These are phyloP conservation scores for Aureobasidium sp. DNA, from an alignment of 2,329 filamentous ascomycete species.

Conservation along the genomic window DNA sequence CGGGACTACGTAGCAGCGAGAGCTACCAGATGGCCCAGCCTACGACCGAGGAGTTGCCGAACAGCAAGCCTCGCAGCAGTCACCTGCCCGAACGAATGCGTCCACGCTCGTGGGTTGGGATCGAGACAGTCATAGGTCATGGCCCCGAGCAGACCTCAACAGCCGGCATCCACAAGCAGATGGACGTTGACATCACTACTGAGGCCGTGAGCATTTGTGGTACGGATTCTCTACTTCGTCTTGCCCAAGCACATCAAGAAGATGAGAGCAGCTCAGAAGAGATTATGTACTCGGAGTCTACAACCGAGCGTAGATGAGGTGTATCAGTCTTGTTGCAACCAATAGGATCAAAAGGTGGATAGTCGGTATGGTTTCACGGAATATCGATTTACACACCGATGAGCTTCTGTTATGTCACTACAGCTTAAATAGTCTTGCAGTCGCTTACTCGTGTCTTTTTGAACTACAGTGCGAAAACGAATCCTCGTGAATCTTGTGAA, in stretches of 20 bases:
- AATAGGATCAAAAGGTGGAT: background rate
- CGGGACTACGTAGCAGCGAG: background rate
- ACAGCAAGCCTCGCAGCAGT: background rate
- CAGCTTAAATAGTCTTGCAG: no score
- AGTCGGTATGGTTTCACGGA: background rate
- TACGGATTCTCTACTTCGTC: slow-evolving; percentile 9
- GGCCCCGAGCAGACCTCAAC: background rate
- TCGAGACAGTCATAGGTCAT: slow-evolving; percentile 4
- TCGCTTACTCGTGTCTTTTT: no score
- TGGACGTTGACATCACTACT: slow-evolving; percentile 13
- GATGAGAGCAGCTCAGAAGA: background rate
- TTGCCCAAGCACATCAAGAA: background rate
- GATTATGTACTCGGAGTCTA: background rate
- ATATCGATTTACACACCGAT: no score
- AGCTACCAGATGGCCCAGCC: slow-evolving; percentile 5
- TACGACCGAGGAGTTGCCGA: background rate
- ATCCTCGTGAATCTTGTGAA: no score
- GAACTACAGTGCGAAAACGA: no score
- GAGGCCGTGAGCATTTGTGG: slow-evolving; percentile 14
- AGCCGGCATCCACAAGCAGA: slow-evolving; percentile 16
- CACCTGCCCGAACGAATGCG: slow-evolving; percentile 3
- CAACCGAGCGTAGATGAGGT: background rate
- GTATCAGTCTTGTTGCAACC: background rate
- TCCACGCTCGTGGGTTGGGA: slow-evolving; percentile 10
- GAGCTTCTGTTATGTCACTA: no score